Percentiles rank a stretch among this genome's conserved stretches.
These are phyloP conservation scores for Cryptosporidium sp. DNA, from an alignment of 169 alveolate species.

Conservation along the genomic window DNA sequence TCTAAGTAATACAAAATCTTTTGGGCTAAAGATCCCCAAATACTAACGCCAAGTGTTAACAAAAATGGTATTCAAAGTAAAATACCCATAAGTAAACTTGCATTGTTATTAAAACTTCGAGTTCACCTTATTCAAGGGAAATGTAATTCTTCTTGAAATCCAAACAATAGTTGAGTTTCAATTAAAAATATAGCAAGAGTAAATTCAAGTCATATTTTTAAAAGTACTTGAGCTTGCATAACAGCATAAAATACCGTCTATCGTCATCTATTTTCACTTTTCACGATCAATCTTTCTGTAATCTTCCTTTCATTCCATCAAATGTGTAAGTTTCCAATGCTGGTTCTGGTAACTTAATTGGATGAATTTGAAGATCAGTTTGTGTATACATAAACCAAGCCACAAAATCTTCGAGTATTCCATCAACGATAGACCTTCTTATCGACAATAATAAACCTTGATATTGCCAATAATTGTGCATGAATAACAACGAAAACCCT, in stretches of 20 bases:
- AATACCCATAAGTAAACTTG: constrained; percentile 12
- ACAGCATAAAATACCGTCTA: neutral
- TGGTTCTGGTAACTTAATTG: constrained; percentile 51
- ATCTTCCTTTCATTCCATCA: constrained; percentile 46
- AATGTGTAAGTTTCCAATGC: constrained; percentile 44
- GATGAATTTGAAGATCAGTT: constrained; percentile 55
- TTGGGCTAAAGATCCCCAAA: neutral
- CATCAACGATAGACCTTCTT: constrained; percentile 41
- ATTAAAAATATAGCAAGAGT: constrained; percentile 31
- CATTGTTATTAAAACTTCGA: neutral
- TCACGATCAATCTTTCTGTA: constrained; percentile 9
- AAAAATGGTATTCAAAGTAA: constrained; percentile 3
- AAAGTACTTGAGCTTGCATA: constrained; percentile 33
- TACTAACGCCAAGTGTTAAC: neutral
- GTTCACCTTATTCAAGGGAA: neutral
- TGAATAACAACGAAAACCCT: constrained; percentile 51
- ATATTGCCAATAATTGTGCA: constrained; percentile 76
- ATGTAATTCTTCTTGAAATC: constrained; percentile 35
- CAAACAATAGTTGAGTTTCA: constrained; percentile 62
- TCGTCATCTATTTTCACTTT: constrained; percentile 1
- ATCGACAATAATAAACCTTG: constrained; percentile 57
- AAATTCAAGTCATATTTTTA: constrained; percentile 30
- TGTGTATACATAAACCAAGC: constrained; percentile 74
- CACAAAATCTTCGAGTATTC: constrained; percentile 28
- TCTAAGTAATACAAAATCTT: constrained; percentile 3